Conservation (phyloP, 768 basidiomycete genomes). For the Pisolithus albus region DNA sequence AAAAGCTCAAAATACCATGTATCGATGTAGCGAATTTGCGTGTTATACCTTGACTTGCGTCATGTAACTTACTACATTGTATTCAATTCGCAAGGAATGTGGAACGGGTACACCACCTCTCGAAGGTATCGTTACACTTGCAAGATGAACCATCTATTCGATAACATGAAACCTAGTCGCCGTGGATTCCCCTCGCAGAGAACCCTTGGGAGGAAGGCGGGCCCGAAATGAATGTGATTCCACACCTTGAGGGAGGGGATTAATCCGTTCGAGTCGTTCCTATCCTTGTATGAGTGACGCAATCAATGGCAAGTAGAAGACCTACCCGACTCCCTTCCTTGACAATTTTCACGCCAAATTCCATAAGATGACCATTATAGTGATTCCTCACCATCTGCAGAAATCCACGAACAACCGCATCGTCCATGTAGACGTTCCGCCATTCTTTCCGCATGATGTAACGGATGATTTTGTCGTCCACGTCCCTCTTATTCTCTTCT, state of each 20-base stretch:
- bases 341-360: slow-evolving; percentile 13
- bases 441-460: slow-evolving; percentile 30
- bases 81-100: no score
- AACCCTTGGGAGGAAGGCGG: slow-evolving; percentile 19
- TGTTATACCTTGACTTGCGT: no score
- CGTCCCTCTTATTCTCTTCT: slow-evolving; percentile 23
- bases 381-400: slow-evolving; percentile 19
- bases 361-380: slow-evolving; percentile 18
- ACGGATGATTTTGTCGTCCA: slow-evolving; percentile 16
- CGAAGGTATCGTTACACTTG: no score
- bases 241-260: slow-evolving; percentile 2
- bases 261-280: slow-evolving; percentile 8
- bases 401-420: slow-evolving; percentile 18
- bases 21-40: not conserved
- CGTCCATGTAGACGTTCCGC: slow-evolving; percentile 29
- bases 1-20: not conserved
- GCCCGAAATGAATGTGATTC: slow-evolving; percentile 9
- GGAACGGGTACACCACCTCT: no score
- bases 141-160: not conserved
- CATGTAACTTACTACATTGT: no score
- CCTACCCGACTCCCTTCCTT: slow-evolving; percentile 14
- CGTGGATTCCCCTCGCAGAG: slow-evolving; percentile 19
- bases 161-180: slow-evolving; percentile 2
- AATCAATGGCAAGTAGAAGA: not conserved
- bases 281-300: slow-evolving; percentile 2